Conservation (phyloP, 2,329 filamentous ascomycete species). For the Tolypocladium nubicola region DNA sequence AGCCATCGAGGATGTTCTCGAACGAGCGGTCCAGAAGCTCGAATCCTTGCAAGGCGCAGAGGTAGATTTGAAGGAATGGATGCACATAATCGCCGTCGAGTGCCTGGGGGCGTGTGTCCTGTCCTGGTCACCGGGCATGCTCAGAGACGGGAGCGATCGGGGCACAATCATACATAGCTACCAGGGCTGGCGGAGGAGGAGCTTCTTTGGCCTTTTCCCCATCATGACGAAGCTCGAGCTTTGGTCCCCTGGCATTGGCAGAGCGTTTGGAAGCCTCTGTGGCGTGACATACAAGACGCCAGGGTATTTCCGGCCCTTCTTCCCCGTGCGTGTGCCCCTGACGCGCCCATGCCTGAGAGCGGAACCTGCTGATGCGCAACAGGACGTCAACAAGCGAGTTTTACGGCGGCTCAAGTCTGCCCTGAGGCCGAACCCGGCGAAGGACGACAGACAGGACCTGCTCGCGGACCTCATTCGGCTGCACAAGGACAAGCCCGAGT, state of each 20-base stretch:
- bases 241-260: conserved; percentile 22
- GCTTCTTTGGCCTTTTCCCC: conserved; percentile 41
- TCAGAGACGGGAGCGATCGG: conserved; percentile 31
- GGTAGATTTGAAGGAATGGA: conserved; percentile 42
- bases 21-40: conserved; percentile 23
- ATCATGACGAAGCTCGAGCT: conserved; percentile 26
- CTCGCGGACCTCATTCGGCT: conserved; percentile 35
- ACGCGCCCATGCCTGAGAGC: background rate
- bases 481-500: conserved; percentile 32
- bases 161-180: conserved; percentile 38
- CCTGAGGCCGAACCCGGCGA: conserved; percentile 14
- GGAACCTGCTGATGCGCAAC: background rate
- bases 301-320: conserved; percentile 35
- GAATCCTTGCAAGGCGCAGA: conserved; percentile 23
- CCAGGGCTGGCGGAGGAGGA: conserved; percentile 39
- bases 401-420: conserved; percentile 21
- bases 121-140: conserved; percentile 40
- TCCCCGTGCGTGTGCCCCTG: conserved; percentile 28
- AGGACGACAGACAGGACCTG: conserved; percentile 27
- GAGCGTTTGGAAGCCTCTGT: conserved; percentile 32
- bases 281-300: conserved; percentile 33
- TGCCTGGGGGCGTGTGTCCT: conserved; percentile 38
- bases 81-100: conserved; percentile 44
- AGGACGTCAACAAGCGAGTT: conserved; percentile 25
- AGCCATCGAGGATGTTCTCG: conserved; percentile 29